Percentiles rank a stretch among this genome's conserved stretches.
Evolutionary conservation across 78 protist genomes (phyloP).

Genomic region (Emiliania huxleyi): DNA sequence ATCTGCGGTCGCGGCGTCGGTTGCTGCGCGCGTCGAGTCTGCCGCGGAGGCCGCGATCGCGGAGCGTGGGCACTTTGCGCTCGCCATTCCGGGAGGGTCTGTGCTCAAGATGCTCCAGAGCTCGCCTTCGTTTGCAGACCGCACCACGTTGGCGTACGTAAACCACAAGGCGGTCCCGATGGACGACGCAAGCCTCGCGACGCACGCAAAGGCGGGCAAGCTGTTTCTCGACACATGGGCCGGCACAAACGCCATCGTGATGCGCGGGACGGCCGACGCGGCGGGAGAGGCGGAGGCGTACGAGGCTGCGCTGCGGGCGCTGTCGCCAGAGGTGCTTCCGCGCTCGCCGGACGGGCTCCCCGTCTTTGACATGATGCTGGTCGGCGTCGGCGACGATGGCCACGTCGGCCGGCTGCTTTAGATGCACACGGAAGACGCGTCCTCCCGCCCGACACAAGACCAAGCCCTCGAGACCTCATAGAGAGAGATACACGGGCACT

Average conservation of each 20-base stretch:
- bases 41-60: background rate
- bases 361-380: background rate
- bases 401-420: too few relatives aligned
- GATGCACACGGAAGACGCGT: too few relatives aligned
- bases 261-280: background rate
- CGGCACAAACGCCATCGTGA: background rate
- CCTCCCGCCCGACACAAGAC: too few relatives aligned
- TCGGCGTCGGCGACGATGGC: slow-evolving; percentile 24
- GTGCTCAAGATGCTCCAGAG: background rate
- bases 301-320: background rate
- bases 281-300: background rate
- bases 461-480: too few relatives aligned
- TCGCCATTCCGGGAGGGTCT: background rate
- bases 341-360: background rate
- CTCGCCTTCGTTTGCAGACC: background rate
- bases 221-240: background rate
- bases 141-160: background rate
- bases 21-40: background rate
- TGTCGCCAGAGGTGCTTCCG: background rate
- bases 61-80: background rate
- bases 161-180: slow-evolving; percentile 8
- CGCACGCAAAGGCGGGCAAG: background rate
- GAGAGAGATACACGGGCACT: too few relatives aligned
- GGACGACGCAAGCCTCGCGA: background rate
- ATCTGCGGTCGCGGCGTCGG: background rate